Conservation (phyloP, 208 protist genomes). For the Strigomonas culicis region DNA sequence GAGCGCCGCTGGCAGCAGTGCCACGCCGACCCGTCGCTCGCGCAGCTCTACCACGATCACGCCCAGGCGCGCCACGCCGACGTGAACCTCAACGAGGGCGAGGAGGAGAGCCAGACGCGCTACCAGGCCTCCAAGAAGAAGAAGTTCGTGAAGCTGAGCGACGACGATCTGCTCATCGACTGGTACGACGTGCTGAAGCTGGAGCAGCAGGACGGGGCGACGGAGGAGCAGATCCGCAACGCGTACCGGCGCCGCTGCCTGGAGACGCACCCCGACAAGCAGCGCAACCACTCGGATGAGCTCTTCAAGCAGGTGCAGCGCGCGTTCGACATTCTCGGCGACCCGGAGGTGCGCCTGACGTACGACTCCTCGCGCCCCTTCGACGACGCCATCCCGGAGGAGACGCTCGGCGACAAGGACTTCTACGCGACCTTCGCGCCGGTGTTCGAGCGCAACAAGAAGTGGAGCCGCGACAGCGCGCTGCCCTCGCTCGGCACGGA, state of each 20-base stretch:
- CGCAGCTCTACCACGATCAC: slow-evolving; percentile 21
- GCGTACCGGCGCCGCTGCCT: slow-evolving; percentile 93
- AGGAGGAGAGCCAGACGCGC: slow-evolving; percentile 16
- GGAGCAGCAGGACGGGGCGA: slow-evolving; percentile 48
- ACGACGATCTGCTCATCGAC: slow-evolving; percentile 74
- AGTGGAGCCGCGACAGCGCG: slow-evolving; percentile 61
- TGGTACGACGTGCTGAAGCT: slow-evolving; percentile 87
- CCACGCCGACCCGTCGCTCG: slow-evolving; percentile 45
- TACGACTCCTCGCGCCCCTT: slow-evolving; percentile 95
- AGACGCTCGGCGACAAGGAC: slow-evolving; percentile 44
- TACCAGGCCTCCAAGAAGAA: slow-evolving; percentile 50
- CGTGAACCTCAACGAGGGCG: slow-evolving; percentile 24
- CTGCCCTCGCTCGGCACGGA: slow-evolving; percentile 80
- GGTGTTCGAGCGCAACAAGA: slow-evolving; percentile 94
- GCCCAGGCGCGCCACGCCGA: slow-evolving; percentile 27
- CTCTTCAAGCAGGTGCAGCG: slow-evolving; percentile 93
- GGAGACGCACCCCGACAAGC: slow-evolving; percentile 96
- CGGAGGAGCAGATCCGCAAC: slow-evolving; percentile 64
- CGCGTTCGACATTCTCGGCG: slow-evolving; percentile 93
- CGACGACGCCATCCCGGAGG: slow-evolving; percentile 90
- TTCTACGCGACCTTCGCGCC: slow-evolving; percentile 90
- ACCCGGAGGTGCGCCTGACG: slow-evolving; percentile 78
- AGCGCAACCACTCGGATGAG: slow-evolving; percentile 76
- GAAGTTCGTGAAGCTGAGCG: slow-evolving; percentile 72
- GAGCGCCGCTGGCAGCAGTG: slow-evolving; percentile 28